Evolutionary conservation across 257 asterid genomes (phyloP).

Genomic region (Cruciata laevipes): DNA sequence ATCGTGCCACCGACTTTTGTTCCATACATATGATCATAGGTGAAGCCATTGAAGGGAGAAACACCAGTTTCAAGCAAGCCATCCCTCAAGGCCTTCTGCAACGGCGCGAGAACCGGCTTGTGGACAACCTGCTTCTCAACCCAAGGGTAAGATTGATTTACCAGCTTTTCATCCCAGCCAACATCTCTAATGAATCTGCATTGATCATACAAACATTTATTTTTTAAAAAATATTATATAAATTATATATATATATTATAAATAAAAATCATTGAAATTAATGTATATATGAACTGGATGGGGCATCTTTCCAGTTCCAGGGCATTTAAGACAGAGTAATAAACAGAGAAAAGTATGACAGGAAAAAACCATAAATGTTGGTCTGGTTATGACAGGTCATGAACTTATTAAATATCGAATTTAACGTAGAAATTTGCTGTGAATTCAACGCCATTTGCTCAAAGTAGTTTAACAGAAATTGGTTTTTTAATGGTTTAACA

Average conservation of each 20-base stretch:
- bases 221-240: no score
- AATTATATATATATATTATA: no score
- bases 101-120: slow-evolving; percentile 57
- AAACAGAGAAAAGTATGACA: no score
- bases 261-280: background rate
- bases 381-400: slow-evolving; percentile 1
- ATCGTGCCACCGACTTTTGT: slow-evolving; percentile 96
- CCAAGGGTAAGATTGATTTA: slow-evolving; percentile 87
- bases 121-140: slow-evolving; percentile 87
- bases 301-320: slow-evolving; percentile 6
- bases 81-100: slow-evolving; percentile 74
- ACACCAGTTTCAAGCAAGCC: slow-evolving; percentile 73
- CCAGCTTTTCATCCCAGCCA: slow-evolving; percentile 86
- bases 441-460: background rate
- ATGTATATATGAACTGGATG: background rate
- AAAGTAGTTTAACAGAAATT: background rate
- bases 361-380: slow-evolving; percentile 8
- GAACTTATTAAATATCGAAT: slow-evolving; percentile 5
- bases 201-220: slow-evolving; percentile 4
- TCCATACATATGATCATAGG: slow-evolving; percentile 83
- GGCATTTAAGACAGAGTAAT: slow-evolving; percentile 10
- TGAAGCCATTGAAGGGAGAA: slow-evolving; percentile 93
- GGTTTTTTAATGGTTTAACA: background rate
- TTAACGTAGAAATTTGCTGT: background rate
- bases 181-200: slow-evolving; percentile 54